These are phyloP conservation scores for Aquilaria malaccensis DNA, from an alignment of 345 rosid species.

Conservation along the genomic window DNA sequence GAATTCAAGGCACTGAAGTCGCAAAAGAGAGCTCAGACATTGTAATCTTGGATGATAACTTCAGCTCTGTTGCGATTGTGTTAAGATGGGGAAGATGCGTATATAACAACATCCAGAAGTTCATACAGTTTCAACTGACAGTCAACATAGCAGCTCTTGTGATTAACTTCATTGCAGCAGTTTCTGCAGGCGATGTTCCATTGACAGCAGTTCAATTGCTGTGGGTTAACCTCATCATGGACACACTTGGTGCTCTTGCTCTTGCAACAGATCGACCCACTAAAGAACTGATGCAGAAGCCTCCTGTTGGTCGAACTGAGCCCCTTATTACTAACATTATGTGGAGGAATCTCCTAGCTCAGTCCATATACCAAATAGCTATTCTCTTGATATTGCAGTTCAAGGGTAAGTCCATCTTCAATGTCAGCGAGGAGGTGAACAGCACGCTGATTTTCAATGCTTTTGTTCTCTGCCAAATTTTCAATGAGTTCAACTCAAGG, in stretches of 20 bases:
- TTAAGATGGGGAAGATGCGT: constrained; percentile 63
- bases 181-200: constrained; percentile 54
- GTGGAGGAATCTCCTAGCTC: constrained; percentile 68
- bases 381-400: constrained; percentile 50
- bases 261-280: constrained; percentile 61
- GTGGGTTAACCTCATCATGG: constrained; percentile 73
- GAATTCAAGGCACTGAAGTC: constrained; percentile 59
- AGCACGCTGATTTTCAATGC: constrained; percentile 56
- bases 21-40: constrained; percentile 68
- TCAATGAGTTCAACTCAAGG: constrained; percentile 66
- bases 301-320: constrained; percentile 42
- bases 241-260: constrained; percentile 62
- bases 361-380: constrained; percentile 49
- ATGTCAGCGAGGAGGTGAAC: constrained; percentile 31
- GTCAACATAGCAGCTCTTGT: constrained; percentile 55
- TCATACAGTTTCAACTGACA: constrained; percentile 65
- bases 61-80: constrained; percentile 48
- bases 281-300: constrained; percentile 42
- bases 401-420: constrained; percentile 44
- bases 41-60: constrained; percentile 55
- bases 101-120: constrained; percentile 52
- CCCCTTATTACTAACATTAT: constrained; percentile 59
- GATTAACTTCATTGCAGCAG: constrained; percentile 53
- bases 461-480: constrained; percentile 58
- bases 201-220: constrained; percentile 50